Evolutionary conservation across 2,329 filamentous ascomycete genomes (phyloP), one percentile per base, ranked within the genome.

Genomic region (Chaetothyriales sp.): DNA sequence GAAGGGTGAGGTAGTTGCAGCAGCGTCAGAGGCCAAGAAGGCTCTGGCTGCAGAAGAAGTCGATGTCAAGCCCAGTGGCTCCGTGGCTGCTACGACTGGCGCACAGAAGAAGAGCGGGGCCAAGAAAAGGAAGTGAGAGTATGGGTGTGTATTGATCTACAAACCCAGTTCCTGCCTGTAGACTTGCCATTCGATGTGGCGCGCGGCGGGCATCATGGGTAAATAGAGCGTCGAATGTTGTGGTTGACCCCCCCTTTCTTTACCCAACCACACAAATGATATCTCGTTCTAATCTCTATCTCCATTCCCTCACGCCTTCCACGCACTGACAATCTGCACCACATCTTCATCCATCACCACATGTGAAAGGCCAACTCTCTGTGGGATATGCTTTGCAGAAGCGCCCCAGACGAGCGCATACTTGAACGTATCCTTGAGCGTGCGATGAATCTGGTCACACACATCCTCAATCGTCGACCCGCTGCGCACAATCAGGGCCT

Each of bases 341-440:
- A 83, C 80, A 68, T 83, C 80, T 65, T 82, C 80, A 60, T 83
- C 80, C 5, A 71, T 64, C 25, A 98, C 89, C 10, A 79, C 62
- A 73, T 98, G 92, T 5, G 79, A 74, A 62, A 98, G 68, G 1
- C 92, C 93, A 39, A 95, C 90, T 55, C 92, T 75, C 73, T 98
- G 92, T 36, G 93, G 92, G 36, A 96, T 76, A 73, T 98, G 93
- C 62, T 87, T 81, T 36, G 92, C 92, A 68, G 90, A 96, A 18
- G 89, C 89, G 3, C 92, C 92, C 93, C 93, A 98, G 0, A 98
- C 92, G 58, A 96, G 70, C 2, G 92, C 93, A 70, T 96, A 95
- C 74, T 96, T 98, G 77, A 96, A 98, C 3, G 88, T 95, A 56
- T 98, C 93, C 78, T 96, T 98, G 58, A 98, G 72, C 22, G 81